Conservation (phyloP, 2,329 filamentous ascomycete species). For the Calonectria honghensis region DNA sequence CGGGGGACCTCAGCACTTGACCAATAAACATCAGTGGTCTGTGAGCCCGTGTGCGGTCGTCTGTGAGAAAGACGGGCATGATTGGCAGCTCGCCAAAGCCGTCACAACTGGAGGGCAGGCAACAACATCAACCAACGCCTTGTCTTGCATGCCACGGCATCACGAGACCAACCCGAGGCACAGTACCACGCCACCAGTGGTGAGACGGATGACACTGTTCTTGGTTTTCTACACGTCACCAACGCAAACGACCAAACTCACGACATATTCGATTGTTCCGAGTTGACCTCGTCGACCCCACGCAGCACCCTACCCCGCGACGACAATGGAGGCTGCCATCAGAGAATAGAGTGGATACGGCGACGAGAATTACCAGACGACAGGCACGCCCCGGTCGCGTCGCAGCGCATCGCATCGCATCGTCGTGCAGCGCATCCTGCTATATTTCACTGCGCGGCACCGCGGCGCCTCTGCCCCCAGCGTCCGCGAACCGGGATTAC, state of each 20-base stretch:
- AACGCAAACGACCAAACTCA: neutral
- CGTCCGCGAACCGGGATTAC: constrained; percentile 25
- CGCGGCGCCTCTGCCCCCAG: constrained; percentile 18
- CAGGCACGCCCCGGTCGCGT: constrained; percentile 3
- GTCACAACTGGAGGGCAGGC: constrained; percentile 15
- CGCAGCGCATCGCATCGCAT: constrained; percentile 21
- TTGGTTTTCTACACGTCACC: constrained; percentile 25
- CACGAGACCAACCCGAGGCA: constrained; percentile 37
- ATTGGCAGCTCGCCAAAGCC: constrained; percentile 29
- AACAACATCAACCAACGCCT: constrained; percentile 15
- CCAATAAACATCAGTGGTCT: neutral
- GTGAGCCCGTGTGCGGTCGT: neutral
- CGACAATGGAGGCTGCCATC: constrained; percentile 8
- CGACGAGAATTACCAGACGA: constrained; percentile 7
- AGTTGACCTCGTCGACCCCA: constrained; percentile 16
- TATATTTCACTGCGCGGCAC: constrained; percentile 4
- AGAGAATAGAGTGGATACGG: constrained; percentile 4
- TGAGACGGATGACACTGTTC: constrained; percentile 16
- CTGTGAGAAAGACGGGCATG: constrained; percentile 11
- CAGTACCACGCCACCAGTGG: constrained; percentile 27
- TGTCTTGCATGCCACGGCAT: constrained; percentile 22
- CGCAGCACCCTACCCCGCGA: constrained; percentile 2
- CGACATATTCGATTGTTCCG: neutral
- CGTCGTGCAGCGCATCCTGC: constrained; percentile 9
- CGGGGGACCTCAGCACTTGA: neutral